Evolutionary conservation across 805 yeast species (phyloP).

Genomic region (Starmerella vitae): DNA sequence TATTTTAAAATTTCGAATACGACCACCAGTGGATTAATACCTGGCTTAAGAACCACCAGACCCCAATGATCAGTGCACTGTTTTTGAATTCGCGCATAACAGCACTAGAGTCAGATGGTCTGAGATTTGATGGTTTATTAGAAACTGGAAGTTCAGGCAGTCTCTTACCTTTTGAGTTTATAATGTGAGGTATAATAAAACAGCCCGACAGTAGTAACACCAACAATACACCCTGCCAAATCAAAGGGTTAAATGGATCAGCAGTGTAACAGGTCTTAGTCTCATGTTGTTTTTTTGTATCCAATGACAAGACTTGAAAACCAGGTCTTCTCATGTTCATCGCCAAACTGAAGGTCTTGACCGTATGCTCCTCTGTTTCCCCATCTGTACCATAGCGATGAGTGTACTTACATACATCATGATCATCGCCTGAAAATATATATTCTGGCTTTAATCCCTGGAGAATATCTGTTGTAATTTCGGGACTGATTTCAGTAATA

Average conservation of each 20-base stretch:
- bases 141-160: background rate
- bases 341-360: constrained; percentile 84
- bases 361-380: constrained; percentile 60
- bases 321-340: constrained; percentile 84
- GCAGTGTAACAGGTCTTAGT: constrained; percentile 26
- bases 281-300: constrained; percentile 13
- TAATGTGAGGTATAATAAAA: background rate
- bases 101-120: too few species aligned
- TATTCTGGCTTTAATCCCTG: constrained; percentile 47
- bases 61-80: background rate
- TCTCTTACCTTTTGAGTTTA: background rate
- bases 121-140: too few species aligned
- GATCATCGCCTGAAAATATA: constrained; percentile 89
- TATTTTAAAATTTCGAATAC: too few species aligned
- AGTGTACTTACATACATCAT: constrained; percentile 74
- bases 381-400: constrained; percentile 33
- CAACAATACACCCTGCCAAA: constrained; percentile 18
- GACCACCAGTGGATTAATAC: constrained; percentile 6
- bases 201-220: background rate
- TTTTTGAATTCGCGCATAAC: background rate
- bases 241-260: constrained; percentile 25
- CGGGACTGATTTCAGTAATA: constrained; percentile 69
- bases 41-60: constrained; percentile 7
- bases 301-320: constrained; percentile 61
- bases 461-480: constrained; percentile 46